These are phyloP conservation scores for Kuraishia hungarica DNA, from an alignment of 805 yeast species.

Conservation along the genomic window DNA sequence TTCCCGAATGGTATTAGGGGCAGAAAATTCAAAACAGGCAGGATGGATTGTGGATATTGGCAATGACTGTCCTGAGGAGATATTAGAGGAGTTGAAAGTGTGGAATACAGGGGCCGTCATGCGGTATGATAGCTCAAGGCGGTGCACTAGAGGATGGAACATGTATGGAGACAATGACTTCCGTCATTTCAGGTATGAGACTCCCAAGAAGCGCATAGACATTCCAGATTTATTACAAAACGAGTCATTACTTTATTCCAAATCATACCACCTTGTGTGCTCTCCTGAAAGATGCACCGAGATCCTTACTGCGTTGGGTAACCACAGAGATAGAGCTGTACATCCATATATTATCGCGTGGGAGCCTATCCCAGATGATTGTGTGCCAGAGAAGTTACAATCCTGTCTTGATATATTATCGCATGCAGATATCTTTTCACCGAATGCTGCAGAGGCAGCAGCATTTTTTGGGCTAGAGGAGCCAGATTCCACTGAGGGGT, in stretches of 20 bases:
- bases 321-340: conserved; percentile 7
- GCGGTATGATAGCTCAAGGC: conserved; percentile 40
- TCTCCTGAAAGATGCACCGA: conserved; percentile 53
- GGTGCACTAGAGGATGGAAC: conserved; percentile 80
- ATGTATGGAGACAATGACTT: conserved; percentile 56
- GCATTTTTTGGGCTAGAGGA: conserved; percentile 41
- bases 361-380: conserved; percentile 84
- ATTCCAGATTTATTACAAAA: conserved; percentile 41
- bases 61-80: conserved; percentile 53
- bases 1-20: conserved; percentile 45
- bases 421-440: conserved; percentile 57
- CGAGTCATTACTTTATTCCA: conserved; percentile 27
- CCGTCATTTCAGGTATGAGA: conserved; percentile 49
- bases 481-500: conserved; percentile 29
- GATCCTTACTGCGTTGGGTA: conserved; percentile 28
- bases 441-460: conserved; percentile 82
- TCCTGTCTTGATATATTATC: conserved; percentile 28
- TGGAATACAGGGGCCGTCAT: conserved; percentile 61
- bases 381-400: conserved; percentile 41
- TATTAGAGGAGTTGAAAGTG: conserved; percentile 32
- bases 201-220: conserved; percentile 54
- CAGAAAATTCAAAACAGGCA: conserved; percentile 25
- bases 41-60: conserved; percentile 79
- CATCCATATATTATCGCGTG: conserved; percentile 45
- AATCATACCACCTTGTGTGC: conserved; percentile 64